Conservation (phyloP, 192 early-diverging fungal genomes). For the Coemansia sp. region DNA sequence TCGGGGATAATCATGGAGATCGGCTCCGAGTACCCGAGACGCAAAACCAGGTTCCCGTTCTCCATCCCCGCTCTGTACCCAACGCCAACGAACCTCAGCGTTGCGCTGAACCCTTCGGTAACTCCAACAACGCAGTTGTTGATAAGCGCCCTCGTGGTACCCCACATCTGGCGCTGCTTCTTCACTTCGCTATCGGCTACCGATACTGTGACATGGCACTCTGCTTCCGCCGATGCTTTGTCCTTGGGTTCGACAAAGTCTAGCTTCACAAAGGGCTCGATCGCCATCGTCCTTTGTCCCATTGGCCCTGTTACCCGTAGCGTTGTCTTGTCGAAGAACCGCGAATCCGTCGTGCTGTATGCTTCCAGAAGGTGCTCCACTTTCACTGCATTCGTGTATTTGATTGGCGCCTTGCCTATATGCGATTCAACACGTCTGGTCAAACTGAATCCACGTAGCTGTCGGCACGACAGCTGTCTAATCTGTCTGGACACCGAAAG, state of each 20-base stretch:
- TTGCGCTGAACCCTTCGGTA: constrained; percentile 80
- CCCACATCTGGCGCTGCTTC: constrained; percentile 92
- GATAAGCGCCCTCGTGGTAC: constrained; percentile 88
- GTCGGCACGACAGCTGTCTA: background rate
- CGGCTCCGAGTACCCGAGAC: constrained; percentile 87
- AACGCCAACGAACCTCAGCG: constrained; percentile 86
- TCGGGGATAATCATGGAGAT: constrained; percentile 76
- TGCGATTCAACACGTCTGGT: constrained; percentile 56
- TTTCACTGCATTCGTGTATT: constrained; percentile 71
- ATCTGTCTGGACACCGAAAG: background rate
- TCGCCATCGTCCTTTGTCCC: constrained; percentile 72
- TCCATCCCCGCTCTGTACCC: constrained; percentile 91
- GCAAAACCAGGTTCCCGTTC: constrained; percentile 62
- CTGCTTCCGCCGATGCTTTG: constrained; percentile 13
- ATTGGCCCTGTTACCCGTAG: constrained; percentile 79
- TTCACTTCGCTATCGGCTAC: constrained; percentile 64
- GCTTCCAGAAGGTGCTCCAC: constrained; percentile 66
- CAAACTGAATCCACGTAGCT: constrained; percentile 25
- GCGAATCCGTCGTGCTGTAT: constrained; percentile 59
- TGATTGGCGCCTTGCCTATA: constrained; percentile 78
- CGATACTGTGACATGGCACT: constrained; percentile 54
- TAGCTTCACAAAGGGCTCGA: constrained; percentile 78
- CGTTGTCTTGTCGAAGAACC: constrained; percentile 63
- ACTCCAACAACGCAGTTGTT: constrained; percentile 87
- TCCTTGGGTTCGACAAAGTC: constrained; percentile 16